These are phyloP conservation scores for Hypoxylon rickii DNA, from an alignment of 495 filamentous ascomycete species.

Conservation along the genomic window DNA sequence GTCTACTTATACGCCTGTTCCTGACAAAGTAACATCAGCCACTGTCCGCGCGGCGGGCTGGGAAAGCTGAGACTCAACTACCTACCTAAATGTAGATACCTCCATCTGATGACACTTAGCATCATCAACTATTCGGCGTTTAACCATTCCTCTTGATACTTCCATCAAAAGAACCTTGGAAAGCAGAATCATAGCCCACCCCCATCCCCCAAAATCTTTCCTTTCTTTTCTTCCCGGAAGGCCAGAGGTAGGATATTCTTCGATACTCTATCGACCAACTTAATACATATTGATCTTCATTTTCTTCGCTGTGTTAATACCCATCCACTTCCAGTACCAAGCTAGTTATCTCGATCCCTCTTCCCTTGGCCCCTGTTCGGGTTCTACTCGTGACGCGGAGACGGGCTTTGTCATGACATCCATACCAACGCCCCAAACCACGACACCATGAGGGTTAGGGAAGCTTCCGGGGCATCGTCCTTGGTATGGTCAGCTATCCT, in stretches of 20 bases:
- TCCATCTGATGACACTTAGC: conserved; percentile 19
- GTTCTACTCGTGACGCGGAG: not conserved
- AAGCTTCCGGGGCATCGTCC: conserved; percentile 48
- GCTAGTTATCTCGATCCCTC: conserved; percentile 1
- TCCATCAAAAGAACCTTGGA: no score
- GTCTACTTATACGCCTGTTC: no score
- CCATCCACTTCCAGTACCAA: conserved; percentile 2
- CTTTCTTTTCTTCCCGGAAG: conserved; percentile 5
- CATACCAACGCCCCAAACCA: conserved; percentile 13
- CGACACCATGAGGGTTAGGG: conserved; percentile 51
- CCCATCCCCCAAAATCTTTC: not conserved
- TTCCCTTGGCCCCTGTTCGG: conserved; percentile 2
- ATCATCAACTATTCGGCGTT: conserved; percentile 7
- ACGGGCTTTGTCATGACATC: conserved; percentile 36
- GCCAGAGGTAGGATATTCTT: not conserved
- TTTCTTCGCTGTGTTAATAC: not conserved
- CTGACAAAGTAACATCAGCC: conserved; percentile 3
- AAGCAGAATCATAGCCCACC: not conserved
- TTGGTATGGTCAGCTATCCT: conserved; percentile 46
- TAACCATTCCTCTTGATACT: no score
- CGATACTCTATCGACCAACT: not conserved
- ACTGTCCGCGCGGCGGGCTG: conserved; percentile 27
- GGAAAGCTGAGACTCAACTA: conserved; percentile 27
- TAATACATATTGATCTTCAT: not conserved
- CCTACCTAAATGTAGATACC: not conserved